These are phyloP conservation scores for Aspergillus asperescens DNA, from an alignment of 495 filamentous ascomycete species.

Conservation along the genomic window DNA sequence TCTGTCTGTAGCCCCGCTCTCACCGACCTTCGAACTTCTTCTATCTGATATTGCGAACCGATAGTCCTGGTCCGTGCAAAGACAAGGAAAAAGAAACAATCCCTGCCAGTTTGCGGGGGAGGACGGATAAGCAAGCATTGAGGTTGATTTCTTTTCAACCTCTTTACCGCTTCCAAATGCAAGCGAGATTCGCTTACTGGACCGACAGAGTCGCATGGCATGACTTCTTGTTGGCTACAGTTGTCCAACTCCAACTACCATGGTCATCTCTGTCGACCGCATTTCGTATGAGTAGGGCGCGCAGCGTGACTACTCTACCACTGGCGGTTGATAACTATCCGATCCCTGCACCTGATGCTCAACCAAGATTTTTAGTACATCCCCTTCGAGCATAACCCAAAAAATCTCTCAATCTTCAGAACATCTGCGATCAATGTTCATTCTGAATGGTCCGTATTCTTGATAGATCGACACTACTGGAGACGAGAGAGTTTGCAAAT, in stretches of 20 bases:
- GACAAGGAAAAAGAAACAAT: constrained; percentile 2
- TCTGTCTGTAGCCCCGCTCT: constrained; percentile 4
- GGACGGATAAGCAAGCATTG: constrained; percentile 2
- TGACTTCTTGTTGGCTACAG: not conserved
- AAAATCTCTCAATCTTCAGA: not conserved
- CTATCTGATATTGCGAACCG: constrained; percentile 7
- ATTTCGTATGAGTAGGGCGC: not conserved
- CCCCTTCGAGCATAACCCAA: not conserved
- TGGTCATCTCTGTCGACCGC: not conserved
- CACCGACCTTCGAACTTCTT: constrained; percentile 7
- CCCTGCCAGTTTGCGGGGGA: constrained; percentile 7
- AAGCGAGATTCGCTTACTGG: not conserved
- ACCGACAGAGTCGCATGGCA: not conserved
- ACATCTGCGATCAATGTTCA: not conserved
- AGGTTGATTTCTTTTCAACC: not conserved
- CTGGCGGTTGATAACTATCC: not conserved
- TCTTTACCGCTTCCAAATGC: not conserved
- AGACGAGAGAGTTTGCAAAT: constrained; percentile 2
- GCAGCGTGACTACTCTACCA: not conserved
- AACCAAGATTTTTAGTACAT: not conserved
- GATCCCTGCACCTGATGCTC: not conserved
- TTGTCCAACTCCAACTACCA: not conserved
- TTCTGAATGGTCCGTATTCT: not conserved
- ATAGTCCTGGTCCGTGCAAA: constrained; percentile 9
- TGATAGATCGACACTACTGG: constrained; percentile 7